Base-by-base conservation (phyloP, 306 rosid genomes). In the Rosa lucieae region DNA sequence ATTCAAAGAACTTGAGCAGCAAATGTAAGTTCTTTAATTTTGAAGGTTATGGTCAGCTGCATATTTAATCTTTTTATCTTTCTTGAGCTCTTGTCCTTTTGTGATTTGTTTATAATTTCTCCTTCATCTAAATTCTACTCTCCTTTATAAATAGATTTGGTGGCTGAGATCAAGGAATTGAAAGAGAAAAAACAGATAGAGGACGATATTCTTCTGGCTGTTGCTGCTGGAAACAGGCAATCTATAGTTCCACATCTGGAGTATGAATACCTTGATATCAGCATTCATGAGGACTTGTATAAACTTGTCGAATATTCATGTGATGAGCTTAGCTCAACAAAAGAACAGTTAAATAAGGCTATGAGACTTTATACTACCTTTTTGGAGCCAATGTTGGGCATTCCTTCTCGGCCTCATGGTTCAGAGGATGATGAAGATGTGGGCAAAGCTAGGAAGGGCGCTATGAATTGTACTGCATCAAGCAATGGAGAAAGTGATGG, bases 1-100 rank as follows among this genome's bases (percentile, higher is more conserved):
- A 96, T 83, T 89, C 99, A 4, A 96, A 93, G 92, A 96, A 94
- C 89, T 88, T 93, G 90, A 84, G 96, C 86, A 79, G 94, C 75
- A 96, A 93, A 91, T 92, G 99, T 95, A 86, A 88, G 92, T 88
- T 68, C 56, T 46, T 82, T 77, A 48, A 51, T 81, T 79, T 76
- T 48, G 58, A 65, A 9, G 43, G 48, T 67, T 52, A 5, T 21
- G 26, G 44, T 42, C 51, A 70, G 68, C 77, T 70, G 56, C 21
- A 18, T 51, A 35, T 79, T 44, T 80, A 48, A 59, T 81, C 65
- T 58, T 58, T 53, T n/a, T 10, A 18, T 40, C 71, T 26, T 21
- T 55, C 42, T 73, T 75, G 68, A 70, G 58, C 44, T 74, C 62
- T 61, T 83, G 3, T 5, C 9, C 23, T 15, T 79, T 53, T 35